These are phyloP conservation scores for Cochlearia excelsa DNA, from an alignment of 345 rosid genomes.

Conservation along the genomic window DNA sequence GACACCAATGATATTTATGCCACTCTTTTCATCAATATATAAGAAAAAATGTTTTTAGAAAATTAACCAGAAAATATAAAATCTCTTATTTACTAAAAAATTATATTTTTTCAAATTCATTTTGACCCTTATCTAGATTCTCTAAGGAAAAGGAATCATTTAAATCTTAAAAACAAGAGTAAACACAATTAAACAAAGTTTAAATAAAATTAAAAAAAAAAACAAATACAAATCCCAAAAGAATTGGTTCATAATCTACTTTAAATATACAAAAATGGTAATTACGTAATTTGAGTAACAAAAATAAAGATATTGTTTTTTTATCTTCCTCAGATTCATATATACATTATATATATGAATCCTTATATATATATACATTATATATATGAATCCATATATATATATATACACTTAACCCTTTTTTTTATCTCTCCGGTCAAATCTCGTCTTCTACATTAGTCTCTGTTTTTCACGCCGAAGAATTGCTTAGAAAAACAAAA, in stretches of 20 bases:
- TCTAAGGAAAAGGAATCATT: too few relatives aligned
- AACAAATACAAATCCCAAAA: slow-evolving; percentile 14
- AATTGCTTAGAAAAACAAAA: too few relatives aligned
- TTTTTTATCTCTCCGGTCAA: slow-evolving; percentile 27
- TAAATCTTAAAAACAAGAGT: too few relatives aligned
- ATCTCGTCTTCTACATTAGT: slow-evolving; percentile 26
- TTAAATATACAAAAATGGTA: slow-evolving; percentile 19
- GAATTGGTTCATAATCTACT: slow-evolving; percentile 22
- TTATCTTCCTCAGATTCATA: background rate
- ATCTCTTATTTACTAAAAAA: too few relatives aligned
- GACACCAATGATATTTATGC: too few relatives aligned
- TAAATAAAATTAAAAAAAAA: background rate
- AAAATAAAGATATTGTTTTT: slow-evolving; percentile 7
- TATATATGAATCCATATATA: too few relatives aligned
- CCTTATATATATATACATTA: background rate
- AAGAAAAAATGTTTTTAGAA: too few relatives aligned
- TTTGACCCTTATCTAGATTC: too few relatives aligned
- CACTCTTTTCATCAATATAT: too few relatives aligned
- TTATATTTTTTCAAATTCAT: too few relatives aligned
- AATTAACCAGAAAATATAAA: too few relatives aligned
- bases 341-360: background rate
- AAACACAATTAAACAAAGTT: too few relatives aligned
- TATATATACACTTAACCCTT: background rate
- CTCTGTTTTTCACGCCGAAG: slow-evolving; percentile 31
- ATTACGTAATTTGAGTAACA: slow-evolving; percentile 5